Evolutionary conservation across 2,329 filamentous ascomycete species (phyloP).

Genomic region (Colletotrichum aenigma): DNA sequence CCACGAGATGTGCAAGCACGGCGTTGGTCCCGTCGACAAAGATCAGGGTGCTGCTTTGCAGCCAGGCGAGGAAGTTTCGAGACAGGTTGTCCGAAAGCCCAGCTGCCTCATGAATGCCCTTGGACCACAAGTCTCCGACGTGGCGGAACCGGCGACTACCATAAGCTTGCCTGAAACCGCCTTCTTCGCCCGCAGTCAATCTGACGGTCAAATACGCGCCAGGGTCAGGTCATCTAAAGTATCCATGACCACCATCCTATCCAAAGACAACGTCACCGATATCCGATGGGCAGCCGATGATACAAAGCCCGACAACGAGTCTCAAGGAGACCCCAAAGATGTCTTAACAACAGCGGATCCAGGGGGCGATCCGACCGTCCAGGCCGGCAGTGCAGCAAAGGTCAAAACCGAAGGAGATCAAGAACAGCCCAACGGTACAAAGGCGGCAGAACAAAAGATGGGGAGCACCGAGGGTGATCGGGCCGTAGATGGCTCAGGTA

Average conservation of each 20-base stretch:
- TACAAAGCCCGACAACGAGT: not conserved
- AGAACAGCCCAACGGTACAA: not conserved
- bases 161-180: conserved; percentile 35
- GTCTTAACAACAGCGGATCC: not conserved
- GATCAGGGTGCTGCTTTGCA: not conserved
- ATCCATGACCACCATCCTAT: conserved; percentile 31
- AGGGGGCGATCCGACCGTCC: not conserved
- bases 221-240: conserved; percentile 16
- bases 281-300: conserved; percentile 29
- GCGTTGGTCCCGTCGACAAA: not conserved
- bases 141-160: conserved; percentile 36
- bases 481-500: not conserved
- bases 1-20: not conserved
- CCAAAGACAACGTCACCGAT: conserved; percentile 30
- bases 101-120: conserved; percentile 25
- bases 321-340: not conserved
- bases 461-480: not conserved
- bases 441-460: not conserved
- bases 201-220: conserved; percentile 24
- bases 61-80: not conserved
- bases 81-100: not conserved
- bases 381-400: not conserved
- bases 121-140: conserved; percentile 23
- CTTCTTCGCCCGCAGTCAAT: conserved; percentile 27
- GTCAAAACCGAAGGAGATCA: not conserved